Percentiles rank a stretch among this genome's conserved stretches.
phyloP scores from a whole-genome alignment of 2,329 filamentous ascomycete genomes.

The Nectriaceae sp. region DNA sequence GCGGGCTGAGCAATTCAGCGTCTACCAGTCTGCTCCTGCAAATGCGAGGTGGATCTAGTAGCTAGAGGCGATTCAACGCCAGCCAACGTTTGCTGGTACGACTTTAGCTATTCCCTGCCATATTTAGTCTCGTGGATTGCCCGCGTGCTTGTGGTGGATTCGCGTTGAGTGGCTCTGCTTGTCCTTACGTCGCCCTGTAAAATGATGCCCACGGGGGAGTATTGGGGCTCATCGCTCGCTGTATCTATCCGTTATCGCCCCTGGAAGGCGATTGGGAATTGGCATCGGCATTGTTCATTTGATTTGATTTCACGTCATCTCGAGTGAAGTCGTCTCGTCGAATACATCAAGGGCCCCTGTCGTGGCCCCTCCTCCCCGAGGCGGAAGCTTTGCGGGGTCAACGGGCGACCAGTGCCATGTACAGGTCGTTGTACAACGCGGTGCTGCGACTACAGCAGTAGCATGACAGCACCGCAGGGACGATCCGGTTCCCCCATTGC shows the following conservation, averaged over 20 bases:
- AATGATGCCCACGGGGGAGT: too few species aligned
- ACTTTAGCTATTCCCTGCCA: conserved; percentile 17
- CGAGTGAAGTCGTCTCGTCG: neutral
- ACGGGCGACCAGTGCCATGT: conserved; percentile 1
- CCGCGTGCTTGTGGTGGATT: conserved; percentile 24
- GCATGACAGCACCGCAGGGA: conserved; percentile 18
- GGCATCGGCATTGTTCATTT: neutral
- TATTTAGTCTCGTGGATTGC: conserved; percentile 31
- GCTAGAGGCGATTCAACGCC: neutral
- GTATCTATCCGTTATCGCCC: neutral
- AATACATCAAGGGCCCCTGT: neutral
- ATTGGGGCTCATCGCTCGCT: neutral
- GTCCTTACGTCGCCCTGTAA: conserved; percentile 8
- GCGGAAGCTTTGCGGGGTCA: conserved; percentile 18
- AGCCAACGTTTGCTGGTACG: neutral
- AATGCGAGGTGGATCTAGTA: neutral
- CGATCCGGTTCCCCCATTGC: neutral
- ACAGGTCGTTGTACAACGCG: neutral
- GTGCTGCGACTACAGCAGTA: conserved; percentile 16
- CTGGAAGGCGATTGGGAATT: neutral
- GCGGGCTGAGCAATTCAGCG: neutral
- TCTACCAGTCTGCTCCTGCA: neutral
- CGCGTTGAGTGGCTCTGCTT: conserved; percentile 4
- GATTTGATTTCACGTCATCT: neutral
- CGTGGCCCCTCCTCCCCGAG: neutral